Conservation (phyloP, 257 asterid species). For the Prunella vulgaris region DNA sequence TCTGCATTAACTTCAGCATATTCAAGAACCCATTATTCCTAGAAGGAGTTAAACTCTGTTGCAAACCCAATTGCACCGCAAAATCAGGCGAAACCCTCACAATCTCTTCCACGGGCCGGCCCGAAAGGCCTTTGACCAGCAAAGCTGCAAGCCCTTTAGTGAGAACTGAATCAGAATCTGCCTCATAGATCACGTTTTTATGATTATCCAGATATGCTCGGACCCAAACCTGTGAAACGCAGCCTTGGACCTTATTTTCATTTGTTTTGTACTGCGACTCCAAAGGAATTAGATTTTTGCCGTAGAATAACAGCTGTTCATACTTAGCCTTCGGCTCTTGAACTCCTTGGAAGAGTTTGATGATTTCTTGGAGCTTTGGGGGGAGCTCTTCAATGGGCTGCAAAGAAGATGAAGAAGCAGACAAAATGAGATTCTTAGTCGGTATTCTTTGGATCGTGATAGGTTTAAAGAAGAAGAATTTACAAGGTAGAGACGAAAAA, state of each 20-base stretch:
- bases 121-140: conserved; percentile 84
- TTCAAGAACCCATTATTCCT: conserved; percentile 87
- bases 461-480: conserved; percentile 29
- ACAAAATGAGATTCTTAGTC: conserved; percentile 27
- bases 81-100: conserved; percentile 74
- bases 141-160: conserved; percentile 83
- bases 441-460: conserved; percentile 45
- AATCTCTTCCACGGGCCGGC: conserved; percentile 64
- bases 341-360: conserved; percentile 62
- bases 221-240: conserved; percentile 91
- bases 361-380: conserved; percentile 69
- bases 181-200: conserved; percentile 65
- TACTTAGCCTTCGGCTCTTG: conserved; percentile 68
- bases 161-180: conserved; percentile 75
- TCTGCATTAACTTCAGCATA: conserved; percentile 78
- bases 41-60: conserved; percentile 69
- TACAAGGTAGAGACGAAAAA: conserved; percentile 25
- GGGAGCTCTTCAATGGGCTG: conserved; percentile 74
- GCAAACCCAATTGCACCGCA: conserved; percentile 64
- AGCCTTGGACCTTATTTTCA: conserved; percentile 70
- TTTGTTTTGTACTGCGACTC: conserved; percentile 45
- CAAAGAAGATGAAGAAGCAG: conserved; percentile 30
- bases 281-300: conserved; percentile 54
- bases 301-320: conserved; percentile 67
- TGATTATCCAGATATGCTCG: conserved; percentile 54